Base-by-base conservation (phyloP, 2,329 filamentous ascomycete genomes). In the Penicillium brasilianum region DNA sequence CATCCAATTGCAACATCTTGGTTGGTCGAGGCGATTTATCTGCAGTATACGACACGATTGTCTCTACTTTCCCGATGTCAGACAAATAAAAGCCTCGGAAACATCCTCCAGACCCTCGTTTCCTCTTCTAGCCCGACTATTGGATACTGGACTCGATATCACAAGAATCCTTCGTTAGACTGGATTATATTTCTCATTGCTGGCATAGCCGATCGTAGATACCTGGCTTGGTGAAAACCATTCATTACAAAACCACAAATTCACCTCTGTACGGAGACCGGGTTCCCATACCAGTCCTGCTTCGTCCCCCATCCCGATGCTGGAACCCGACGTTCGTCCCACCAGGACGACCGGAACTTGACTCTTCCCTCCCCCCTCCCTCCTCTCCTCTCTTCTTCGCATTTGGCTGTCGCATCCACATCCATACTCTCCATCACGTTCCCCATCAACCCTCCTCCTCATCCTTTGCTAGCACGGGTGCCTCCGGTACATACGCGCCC, bases 131-230 rank as follows among this genome's bases (percentile, higher is more conserved):
- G 44, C 44, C 3, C 44, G 8, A 14, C 22, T 14, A 48, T 48
- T 48, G 44, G 44, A n/a, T 48, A n/a, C 44, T 22, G 1, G 7
- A 10, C 25, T 18, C 7, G 18, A 18, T n/a, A 41, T 41, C 37
- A 18, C 36, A 16, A 16, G 22, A 25, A 7, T 16, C 13, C 18
- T 13, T 44, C 39, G 41, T 55, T 44, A 16, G 52, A n/a, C 41
- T 48, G 44, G 37, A 18, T 44, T 28, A 22, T 46, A 14, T 61
- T 65, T 59, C 63, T 63, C 20, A 43, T 52, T 63, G 56, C 54
- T 66, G 51, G 57, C 63, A 61, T 63, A 51, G 52, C 62, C 34
- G 60, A 58, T 64, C 63, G 58, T 64, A 58, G 46, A 32, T 49
- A 49, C 28, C n/a, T 56, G 52, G 44, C 50, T 16, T 28, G 25